Base-by-base conservation (phyloP, 2,329 filamentous ascomycete species). In the Aspergillus eucalypticola region DNA sequence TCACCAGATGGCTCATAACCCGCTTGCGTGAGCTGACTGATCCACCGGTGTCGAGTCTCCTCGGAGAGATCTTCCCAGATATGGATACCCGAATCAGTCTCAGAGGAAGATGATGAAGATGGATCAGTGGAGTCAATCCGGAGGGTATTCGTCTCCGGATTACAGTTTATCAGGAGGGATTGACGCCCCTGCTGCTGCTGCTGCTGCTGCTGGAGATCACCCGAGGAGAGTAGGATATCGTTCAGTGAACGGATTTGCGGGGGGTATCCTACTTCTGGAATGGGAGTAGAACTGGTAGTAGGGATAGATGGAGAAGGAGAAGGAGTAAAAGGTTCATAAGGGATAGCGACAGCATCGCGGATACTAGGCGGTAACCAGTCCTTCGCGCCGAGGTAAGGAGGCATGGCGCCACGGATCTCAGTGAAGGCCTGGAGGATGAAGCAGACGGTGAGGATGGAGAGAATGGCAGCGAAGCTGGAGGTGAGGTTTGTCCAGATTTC, bases 41-140 rank as follows among this genome's bases (percentile, higher is more conserved):
- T 91, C 92, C 92, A 96, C 17, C 80, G 78, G 54, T 81, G 77
- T 72, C 85, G 85, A 74, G 93, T 85, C 56, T 84, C 76, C 11
- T 83, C 79, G 5, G 81, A 80, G 48, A 96, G 76, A 60, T 60
- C 62, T 19, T 54, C 44, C 62, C 62, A 64, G 21, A 38, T 49
- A 23, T 25, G 57, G 10, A 42, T 41, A 8, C 8, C 25, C 5
- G 53, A 46, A 8, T 32, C 39, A 6, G 39, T 2, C n/a, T 59
- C 56, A 19, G 56, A 39, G 19, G 19, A 11, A 35, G 19, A 11
- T 2, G 27, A 29, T 32, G 42, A 29, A n/a, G 8, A 27, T 13
- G 38, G 44, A 5, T 41, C 15, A 17, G 39, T 25, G 2, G 49
- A 49, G 19, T 56, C 41, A 2, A 59, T 19, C 8, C 59, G 46